Conservation (phyloP, 805 yeast genomes). For the Ogataea pignaliae region DNA sequence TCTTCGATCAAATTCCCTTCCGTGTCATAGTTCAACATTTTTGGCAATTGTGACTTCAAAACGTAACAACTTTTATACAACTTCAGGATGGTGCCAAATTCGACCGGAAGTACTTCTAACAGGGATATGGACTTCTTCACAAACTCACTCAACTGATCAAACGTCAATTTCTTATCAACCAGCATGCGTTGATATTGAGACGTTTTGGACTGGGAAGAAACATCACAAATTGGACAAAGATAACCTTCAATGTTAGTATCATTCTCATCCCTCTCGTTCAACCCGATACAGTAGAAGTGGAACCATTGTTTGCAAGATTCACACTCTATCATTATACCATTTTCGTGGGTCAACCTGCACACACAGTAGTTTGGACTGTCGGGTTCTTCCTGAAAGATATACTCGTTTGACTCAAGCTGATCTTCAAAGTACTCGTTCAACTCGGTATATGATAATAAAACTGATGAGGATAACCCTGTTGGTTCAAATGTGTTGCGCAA, state of each 20-base stretch:
- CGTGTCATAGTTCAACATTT: slow-evolving; percentile 9
- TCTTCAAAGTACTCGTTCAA: slow-evolving; percentile 9
- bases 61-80: slow-evolving; percentile 9
- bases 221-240: slow-evolving; percentile 54
- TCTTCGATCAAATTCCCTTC: slow-evolving; percentile 19
- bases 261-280: slow-evolving; percentile 17
- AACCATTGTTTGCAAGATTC: slow-evolving; percentile 71
- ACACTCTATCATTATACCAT: slow-evolving; percentile 65
- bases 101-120: slow-evolving; percentile 15
- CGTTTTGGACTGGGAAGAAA: slow-evolving; percentile 16
- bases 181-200: slow-evolving; percentile 13
- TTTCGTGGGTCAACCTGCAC: slow-evolving; percentile 53
- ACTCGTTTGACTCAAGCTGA: slow-evolving; percentile 8
- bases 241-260: slow-evolving; percentile 36
- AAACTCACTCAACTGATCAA: slow-evolving; percentile 11
- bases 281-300: slow-evolving; percentile 54
- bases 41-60: slow-evolving; percentile 7
- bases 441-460: slow-evolving; percentile 10
- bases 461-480: neutral
- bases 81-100: slow-evolving; percentile 8
- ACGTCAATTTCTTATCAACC: slow-evolving; percentile 9
- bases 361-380: slow-evolving; percentile 43
- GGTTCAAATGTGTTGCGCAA: slow-evolving; percentile 5
- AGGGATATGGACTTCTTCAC: slow-evolving; percentile 9
- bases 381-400: slow-evolving; percentile 13